These are phyloP conservation scores for Arxiozyma bovina DNA, from an alignment of 1,139 yeast genomes.

Conservation along the genomic window DNA sequence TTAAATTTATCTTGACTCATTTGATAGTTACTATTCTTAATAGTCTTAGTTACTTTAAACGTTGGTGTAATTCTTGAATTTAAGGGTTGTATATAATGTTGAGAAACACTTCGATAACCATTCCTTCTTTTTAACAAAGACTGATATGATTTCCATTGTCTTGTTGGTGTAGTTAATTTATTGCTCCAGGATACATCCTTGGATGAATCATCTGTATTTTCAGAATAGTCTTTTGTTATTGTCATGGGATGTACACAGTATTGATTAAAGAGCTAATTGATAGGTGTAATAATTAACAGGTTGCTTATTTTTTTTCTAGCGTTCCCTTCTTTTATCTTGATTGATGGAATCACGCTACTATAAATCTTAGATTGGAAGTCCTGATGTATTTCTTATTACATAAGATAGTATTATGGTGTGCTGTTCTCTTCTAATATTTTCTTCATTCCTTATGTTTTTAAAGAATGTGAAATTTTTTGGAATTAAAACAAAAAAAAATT, in stretches of 20 bases:
- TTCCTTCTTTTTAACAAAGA: not conserved
- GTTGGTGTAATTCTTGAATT: not conserved
- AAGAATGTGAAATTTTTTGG: not conserved
- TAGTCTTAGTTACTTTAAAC: not conserved
- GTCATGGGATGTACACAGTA: not conserved
- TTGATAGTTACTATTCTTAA: too few species aligned
- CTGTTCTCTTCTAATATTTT: too few species aligned
- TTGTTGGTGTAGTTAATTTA: slow-evolving; percentile 6
- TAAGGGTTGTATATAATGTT: not conserved
- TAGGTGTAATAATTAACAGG: not conserved
- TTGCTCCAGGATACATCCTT: not conserved
- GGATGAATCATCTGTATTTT: not conserved
- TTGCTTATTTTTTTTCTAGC: too few species aligned
- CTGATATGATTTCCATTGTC: not conserved
- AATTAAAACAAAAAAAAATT: too few species aligned
- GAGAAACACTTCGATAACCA: not conserved
- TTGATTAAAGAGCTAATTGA: not conserved
- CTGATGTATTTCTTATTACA: too few species aligned
- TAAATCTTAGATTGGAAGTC: too few species aligned
- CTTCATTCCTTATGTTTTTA: too few species aligned
- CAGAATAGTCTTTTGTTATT: not conserved
- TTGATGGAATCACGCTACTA: too few species aligned
- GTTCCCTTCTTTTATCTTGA: not conserved
- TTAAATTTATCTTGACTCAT: not conserved
- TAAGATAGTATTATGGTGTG: not conserved